Evolutionary conservation across 2,329 filamentous ascomycete genomes (phyloP).

Genomic region (Macrophomina tecta): DNA sequence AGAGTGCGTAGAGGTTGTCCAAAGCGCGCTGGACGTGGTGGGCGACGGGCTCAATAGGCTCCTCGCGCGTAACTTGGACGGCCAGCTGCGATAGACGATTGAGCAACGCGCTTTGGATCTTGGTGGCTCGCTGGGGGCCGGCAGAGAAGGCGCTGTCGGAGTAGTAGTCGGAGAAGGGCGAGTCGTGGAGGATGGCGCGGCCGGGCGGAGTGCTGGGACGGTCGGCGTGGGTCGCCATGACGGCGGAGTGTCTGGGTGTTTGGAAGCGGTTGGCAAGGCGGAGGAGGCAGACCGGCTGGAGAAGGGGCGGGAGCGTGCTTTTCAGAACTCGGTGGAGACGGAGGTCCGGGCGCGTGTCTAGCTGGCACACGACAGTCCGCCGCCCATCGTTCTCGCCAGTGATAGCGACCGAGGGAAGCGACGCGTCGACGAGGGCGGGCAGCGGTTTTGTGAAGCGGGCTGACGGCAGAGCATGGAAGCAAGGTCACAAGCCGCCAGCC

Average conservation of each 20-base stretch:
- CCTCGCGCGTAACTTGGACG: constrained; percentile 40
- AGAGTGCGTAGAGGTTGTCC: constrained; percentile 22
- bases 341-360: constrained; percentile 20
- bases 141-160: constrained; percentile 43
- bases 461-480: neutral
- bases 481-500: constrained; percentile 17
- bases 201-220: constrained; percentile 22
- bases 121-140: constrained; percentile 10
- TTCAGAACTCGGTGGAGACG: constrained; percentile 18
- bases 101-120: constrained; percentile 35
- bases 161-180: constrained; percentile 51
- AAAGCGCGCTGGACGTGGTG: constrained; percentile 23
- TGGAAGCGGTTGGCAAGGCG: constrained; percentile 2
- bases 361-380: constrained; percentile 30
- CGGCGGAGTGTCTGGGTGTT: neutral
- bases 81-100: constrained; percentile 45
- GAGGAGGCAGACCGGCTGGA: neutral
- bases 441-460: constrained; percentile 1
- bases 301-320: constrained; percentile 12
- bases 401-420: constrained; percentile 1
- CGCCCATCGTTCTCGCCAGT: constrained; percentile 52
- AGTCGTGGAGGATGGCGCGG: constrained; percentile 35
- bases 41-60: constrained; percentile 16
- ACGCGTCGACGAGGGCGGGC: constrained; percentile 1
- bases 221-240: constrained; percentile 21